Percentiles rank a stretch among this genome's conserved stretches.
Evolutionary conservation across 2,329 filamentous ascomycete species (phyloP).

Genomic region (Xylaria sp.): DNA sequence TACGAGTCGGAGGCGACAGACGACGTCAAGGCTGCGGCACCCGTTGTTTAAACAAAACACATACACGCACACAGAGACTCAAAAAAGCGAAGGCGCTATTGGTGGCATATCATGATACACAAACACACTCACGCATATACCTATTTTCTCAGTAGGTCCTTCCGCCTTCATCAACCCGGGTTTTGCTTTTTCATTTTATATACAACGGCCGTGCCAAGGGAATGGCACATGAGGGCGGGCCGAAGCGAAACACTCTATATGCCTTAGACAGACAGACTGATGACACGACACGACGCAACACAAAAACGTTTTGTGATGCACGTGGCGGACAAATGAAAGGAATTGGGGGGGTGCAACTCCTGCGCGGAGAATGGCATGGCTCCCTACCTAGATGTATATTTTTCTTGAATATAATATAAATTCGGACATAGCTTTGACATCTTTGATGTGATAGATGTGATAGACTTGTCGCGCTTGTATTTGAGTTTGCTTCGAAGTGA

Average conservation of each 20-base stretch:
- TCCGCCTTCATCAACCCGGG: constrained; percentile 26
- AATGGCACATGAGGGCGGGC: constrained; percentile 39
- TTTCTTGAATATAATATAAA: constrained; percentile 8
- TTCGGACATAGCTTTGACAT: not conserved
- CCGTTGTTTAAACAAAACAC: constrained; percentile 50
- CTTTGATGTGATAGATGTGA: not conserved
- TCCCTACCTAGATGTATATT: constrained; percentile 1
- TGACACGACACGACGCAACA: constrained; percentile 3
- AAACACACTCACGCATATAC: constrained; percentile 22
- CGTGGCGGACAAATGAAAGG: not conserved
- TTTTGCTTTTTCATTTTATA: constrained; percentile 18
- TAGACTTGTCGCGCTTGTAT: no score
- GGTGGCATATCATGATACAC: constrained; percentile 32
- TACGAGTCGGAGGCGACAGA: constrained; percentile 85
- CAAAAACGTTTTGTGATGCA: no score
- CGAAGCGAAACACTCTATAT: constrained; percentile 43
- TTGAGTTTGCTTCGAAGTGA: no score
- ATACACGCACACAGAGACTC: not conserved
- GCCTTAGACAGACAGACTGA: constrained; percentile 34
- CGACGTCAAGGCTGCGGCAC: constrained; percentile 78
- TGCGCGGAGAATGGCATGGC: not conserved
- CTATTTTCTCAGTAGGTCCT: constrained; percentile 43
- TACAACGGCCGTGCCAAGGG: constrained; percentile 25
- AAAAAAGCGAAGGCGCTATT: constrained; percentile 34
- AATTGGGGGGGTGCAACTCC: not conserved